Percentiles rank a stretch among this genome's conserved stretches.
Evolutionary conservation across 768 basidiomycete genomes (phyloP).

Genomic region (Russula virescens): DNA sequence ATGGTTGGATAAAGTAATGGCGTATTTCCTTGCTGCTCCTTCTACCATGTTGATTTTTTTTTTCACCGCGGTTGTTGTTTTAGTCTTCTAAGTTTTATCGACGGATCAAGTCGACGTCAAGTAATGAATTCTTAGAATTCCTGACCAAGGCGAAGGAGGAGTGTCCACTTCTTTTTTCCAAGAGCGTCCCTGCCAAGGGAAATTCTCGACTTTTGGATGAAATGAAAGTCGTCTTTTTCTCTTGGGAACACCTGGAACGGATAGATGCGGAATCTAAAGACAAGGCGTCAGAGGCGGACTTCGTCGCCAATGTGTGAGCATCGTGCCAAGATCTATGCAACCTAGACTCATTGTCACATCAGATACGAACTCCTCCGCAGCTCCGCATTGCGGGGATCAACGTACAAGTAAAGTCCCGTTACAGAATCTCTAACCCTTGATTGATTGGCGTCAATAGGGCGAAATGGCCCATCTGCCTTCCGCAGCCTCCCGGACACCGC

Average conservation of each 20-base stretch:
- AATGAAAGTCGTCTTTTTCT: conserved; percentile 37
- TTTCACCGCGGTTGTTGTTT: not conserved
- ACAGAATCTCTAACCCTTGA: conserved; percentile 11
- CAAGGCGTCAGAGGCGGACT: conserved; percentile 51
- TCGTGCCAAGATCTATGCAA: not conserved
- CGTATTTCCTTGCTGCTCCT: not conserved
- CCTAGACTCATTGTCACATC: not conserved
- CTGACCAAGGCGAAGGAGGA: conserved; percentile 31
- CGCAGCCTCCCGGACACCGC: conserved; percentile 36
- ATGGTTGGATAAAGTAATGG: conserved; percentile 41
- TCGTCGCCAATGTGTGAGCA: conserved; percentile 48
- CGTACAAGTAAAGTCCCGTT: conserved; percentile 35
- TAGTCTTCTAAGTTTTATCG: conserved; percentile 30
- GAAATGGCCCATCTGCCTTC: conserved; percentile 44
- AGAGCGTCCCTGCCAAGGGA: conserved; percentile 22
- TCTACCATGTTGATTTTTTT: not conserved
- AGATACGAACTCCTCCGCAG: conserved; percentile 49
- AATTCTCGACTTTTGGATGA: conserved; percentile 33
- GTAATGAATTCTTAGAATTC: conserved; percentile 32
- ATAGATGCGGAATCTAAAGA: conserved; percentile 41
- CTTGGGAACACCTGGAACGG: conserved; percentile 40
- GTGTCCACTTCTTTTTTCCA: conserved; percentile 39
- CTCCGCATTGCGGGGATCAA: conserved; percentile 38
- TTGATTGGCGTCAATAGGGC: conserved; percentile 31
- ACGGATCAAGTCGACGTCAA: conserved; percentile 26